These are phyloP conservation scores for Paramyrothecium sp. DNA, from an alignment of 2,329 filamentous ascomycete genomes.

Conservation along the genomic window DNA sequence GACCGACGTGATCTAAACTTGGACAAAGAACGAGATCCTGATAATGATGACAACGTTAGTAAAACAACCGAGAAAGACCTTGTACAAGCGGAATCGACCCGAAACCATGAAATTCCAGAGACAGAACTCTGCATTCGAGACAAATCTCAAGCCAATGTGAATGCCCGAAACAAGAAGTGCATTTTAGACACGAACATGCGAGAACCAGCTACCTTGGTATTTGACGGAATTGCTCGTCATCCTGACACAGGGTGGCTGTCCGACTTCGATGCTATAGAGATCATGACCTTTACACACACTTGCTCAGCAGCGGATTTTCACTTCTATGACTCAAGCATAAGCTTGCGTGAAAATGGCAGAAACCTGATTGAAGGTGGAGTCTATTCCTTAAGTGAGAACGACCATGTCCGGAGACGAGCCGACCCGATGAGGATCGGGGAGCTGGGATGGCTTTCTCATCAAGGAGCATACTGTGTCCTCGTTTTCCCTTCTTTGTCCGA, in stretches of 20 bases:
- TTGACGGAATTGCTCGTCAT: conserved; percentile 5
- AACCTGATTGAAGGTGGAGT: background rate
- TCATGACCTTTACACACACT: conserved; percentile 30
- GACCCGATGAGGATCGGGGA: background rate
- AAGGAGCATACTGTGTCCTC: conserved; percentile 32
- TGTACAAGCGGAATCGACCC: too few relatives aligned
- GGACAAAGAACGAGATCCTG: background rate
- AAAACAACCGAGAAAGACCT: too few relatives aligned
- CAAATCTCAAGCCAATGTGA: background rate
- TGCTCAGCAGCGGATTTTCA: conserved; percentile 31
- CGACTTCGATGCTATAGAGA: conserved; percentile 18
- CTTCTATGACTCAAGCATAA: conserved; percentile 1
- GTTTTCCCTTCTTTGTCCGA: conserved; percentile 35
- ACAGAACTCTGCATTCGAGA: too few relatives aligned
- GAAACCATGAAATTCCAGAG: too few relatives aligned
- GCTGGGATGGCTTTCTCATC: conserved; percentile 19
- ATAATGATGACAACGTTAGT: too few relatives aligned
- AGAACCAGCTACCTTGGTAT: conserved; percentile 10
- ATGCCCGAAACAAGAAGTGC: background rate
- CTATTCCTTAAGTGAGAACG: background rate
- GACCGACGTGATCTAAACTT: background rate
- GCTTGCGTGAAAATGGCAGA: background rate
- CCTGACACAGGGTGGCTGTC: conserved; percentile 19
- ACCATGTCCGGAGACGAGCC: background rate
- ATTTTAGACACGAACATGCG: background rate